Evolutionary conservation across 1,284 basidiomycete species (phyloP).

Genomic region (Cryptococcus depauperatus): DNA sequence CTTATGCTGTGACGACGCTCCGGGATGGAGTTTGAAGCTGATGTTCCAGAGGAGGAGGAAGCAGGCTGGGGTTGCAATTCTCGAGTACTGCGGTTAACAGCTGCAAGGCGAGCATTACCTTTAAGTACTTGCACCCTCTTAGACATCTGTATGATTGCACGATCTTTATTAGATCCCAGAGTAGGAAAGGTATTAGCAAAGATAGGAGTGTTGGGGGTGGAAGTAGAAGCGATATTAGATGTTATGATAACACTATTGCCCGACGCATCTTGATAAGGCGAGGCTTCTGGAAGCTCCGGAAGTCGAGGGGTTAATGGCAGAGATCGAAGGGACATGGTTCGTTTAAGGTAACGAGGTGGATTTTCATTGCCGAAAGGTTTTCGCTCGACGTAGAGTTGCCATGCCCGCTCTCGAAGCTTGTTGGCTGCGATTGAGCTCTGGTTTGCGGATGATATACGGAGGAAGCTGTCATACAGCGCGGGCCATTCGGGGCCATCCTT

Average conservation of each 20-base stretch:
- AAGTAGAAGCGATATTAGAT: slow-evolving; percentile 80
- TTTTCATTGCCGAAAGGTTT: slow-evolving; percentile 30
- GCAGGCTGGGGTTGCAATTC: not conserved
- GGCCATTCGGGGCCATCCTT: slow-evolving; percentile 50
- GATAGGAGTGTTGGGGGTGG: slow-evolving; percentile 45
- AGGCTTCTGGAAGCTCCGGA: slow-evolving; percentile 27
- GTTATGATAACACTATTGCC: slow-evolving; percentile 92
- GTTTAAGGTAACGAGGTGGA: slow-evolving; percentile 25
- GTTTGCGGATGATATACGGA: slow-evolving; percentile 30
- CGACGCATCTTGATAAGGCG: slow-evolving; percentile 66
- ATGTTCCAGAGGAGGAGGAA: not conserved
- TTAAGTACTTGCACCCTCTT: slow-evolving; percentile 45
- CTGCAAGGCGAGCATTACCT: slow-evolving; percentile 36
- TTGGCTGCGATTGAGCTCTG: slow-evolving; percentile 22
- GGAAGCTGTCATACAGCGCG: slow-evolving; percentile 45
- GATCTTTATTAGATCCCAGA: slow-evolving; percentile 32
- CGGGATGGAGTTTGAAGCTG: not conserved
- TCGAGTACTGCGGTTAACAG: slow-evolving; percentile 5
- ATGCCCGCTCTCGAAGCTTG: slow-evolving; percentile 35
- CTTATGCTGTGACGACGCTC: slow-evolving; percentile 5
- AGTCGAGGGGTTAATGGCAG: slow-evolving; percentile 25
- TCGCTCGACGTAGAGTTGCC: slow-evolving; percentile 35
- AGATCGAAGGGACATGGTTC: slow-evolving; percentile 26
- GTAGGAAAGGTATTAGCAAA: slow-evolving; percentile 20
- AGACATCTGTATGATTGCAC: slow-evolving; percentile 42